A percentile compares a stretch with the other conserved stretches of the same genome.
phyloP scores from a whole-genome alignment of 1,139 yeast genomes.

The Spathaspora sp. region DNA sequence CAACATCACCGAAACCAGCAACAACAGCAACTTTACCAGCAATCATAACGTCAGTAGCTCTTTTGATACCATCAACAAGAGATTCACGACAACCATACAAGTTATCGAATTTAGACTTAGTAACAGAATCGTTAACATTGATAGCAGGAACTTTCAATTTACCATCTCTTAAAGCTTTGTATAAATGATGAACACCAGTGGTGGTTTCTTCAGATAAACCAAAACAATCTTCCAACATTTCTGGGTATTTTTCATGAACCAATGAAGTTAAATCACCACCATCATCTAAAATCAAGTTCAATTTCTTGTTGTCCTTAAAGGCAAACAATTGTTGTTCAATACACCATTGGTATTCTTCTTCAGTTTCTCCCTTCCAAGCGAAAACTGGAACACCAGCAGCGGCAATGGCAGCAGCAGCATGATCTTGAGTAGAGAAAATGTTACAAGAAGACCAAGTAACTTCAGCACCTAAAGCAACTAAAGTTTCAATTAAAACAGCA shows the following conservation, averaged over 20 bases:
- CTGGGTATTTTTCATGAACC: slow-evolving; percentile 98
- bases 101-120: slow-evolving; percentile 99
- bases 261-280: slow-evolving; percentile 99
- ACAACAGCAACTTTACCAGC: slow-evolving; percentile 99
- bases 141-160: slow-evolving; percentile 98
- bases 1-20: slow-evolving; percentile 99
- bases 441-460: slow-evolving; percentile 99
- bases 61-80: slow-evolving; percentile 96
- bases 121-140: slow-evolving; percentile 98
- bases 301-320: slow-evolving; percentile 94
- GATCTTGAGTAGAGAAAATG: slow-evolving; percentile 99
- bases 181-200: slow-evolving; percentile 99
- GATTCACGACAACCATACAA: slow-evolving; percentile 99
- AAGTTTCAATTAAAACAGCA: slow-evolving; percentile 97
- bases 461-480: slow-evolving; percentile 98
- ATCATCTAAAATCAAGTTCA: slow-evolving; percentile 97
- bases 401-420: slow-evolving; percentile 99
- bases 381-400: slow-evolving; percentile 99
- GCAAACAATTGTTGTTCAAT: slow-evolving; percentile 98
- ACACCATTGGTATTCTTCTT: slow-evolving; percentile 99
- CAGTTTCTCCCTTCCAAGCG: slow-evolving; percentile 99
- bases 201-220: slow-evolving; percentile 99
- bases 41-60: slow-evolving; percentile 99
- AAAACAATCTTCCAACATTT: slow-evolving; percentile 90
- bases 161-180: slow-evolving; percentile 92